These are phyloP conservation scores for Lasiodiplodia sp. DNA, from an alignment of 2,329 filamentous ascomycete species.

Conservation along the genomic window DNA sequence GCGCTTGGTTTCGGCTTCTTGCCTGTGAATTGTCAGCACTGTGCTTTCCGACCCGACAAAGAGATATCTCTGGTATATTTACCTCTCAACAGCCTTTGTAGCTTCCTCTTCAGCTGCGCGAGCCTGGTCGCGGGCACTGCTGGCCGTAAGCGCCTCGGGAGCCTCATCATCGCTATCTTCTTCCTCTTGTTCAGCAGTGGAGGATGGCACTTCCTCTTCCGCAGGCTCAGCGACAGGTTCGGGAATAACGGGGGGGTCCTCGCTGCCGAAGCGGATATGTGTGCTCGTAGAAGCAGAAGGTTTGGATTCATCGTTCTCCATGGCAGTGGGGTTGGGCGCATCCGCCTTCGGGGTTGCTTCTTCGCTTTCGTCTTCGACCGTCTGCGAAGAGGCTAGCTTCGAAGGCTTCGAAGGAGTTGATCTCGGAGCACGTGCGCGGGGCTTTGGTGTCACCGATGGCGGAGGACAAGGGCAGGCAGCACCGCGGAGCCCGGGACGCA, in stretches of 20 bases:
- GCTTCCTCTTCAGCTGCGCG: constrained; percentile 42
- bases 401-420: constrained; percentile 29
- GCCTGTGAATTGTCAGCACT: constrained; percentile 25
- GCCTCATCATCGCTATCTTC: constrained; percentile 44
- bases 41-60: neutral
- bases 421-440: constrained; percentile 9
- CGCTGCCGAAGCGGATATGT: constrained; percentile 46
- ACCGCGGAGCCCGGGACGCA: constrained; percentile 11
- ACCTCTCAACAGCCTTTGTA: constrained; percentile 39
- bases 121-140: constrained; percentile 40
- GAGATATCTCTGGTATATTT: neutral
- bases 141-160: constrained; percentile 47
- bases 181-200: constrained; percentile 34
- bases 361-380: constrained; percentile 17
- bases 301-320: neutral
- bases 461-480: constrained; percentile 15
- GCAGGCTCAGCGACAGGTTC: constrained; percentile 16
- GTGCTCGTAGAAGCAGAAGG: neutral
- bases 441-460: constrained; percentile 20
- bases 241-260: constrained; percentile 38
- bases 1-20: constrained; percentile 39
- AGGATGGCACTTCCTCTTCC: constrained; percentile 3
- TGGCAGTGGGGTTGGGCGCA: neutral
- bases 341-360: constrained; percentile 15
- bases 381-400: constrained; percentile 18